These are phyloP conservation scores for Marchantia paleacea DNA, from an alignment of 225 moss, liverwort and hornwort species.

Conservation along the genomic window DNA sequence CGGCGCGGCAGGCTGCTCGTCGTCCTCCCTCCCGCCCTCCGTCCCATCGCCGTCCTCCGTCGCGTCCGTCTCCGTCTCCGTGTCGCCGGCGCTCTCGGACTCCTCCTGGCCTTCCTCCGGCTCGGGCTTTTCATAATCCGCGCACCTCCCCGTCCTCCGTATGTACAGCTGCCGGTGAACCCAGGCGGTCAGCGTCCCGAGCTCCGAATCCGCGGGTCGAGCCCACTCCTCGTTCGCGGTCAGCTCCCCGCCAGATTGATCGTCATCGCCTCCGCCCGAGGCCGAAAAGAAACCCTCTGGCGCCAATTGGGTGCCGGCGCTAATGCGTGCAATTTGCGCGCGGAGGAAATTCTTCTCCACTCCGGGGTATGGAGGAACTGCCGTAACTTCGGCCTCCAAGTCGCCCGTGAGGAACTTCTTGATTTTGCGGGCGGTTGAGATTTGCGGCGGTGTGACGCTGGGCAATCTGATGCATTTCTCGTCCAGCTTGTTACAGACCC, in stretches of 20 bases:
- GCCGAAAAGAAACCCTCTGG: slow-evolving; percentile 50
- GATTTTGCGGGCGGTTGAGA: slow-evolving; percentile 57
- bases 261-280: slow-evolving; percentile 48
- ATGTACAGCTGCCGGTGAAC: slow-evolving; percentile 80
- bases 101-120: slow-evolving; percentile 39
- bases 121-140: slow-evolving; percentile 50
- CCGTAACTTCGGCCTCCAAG: slow-evolving; percentile 82
- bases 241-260: slow-evolving; percentile 36
- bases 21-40: slow-evolving; percentile 38
- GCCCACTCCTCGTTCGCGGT: slow-evolving; percentile 64
- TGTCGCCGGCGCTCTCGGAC: slow-evolving; percentile 23
- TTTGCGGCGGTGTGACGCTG: slow-evolving; percentile 69
- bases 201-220: slow-evolving; percentile 59
- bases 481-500: slow-evolving; percentile 68
- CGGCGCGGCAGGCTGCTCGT: slow-evolving; percentile 26
- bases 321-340: slow-evolving; percentile 81
- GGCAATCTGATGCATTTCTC: slow-evolving; percentile 59
- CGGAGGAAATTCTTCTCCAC: slow-evolving; percentile 73
- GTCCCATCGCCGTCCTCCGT: slow-evolving; percentile 27
- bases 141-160: slow-evolving; percentile 74
- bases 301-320: slow-evolving; percentile 68
- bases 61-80: slow-evolving; percentile 42
- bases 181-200: slow-evolving; percentile 57
- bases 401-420: slow-evolving; percentile 86
- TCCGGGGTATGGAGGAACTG: slow-evolving; percentile 75